Percentiles rank a stretch among this genome's conserved stretches.
Conservation (phyloP, 768 basidiomycete genomes). For the Podaxis sp. region DNA sequence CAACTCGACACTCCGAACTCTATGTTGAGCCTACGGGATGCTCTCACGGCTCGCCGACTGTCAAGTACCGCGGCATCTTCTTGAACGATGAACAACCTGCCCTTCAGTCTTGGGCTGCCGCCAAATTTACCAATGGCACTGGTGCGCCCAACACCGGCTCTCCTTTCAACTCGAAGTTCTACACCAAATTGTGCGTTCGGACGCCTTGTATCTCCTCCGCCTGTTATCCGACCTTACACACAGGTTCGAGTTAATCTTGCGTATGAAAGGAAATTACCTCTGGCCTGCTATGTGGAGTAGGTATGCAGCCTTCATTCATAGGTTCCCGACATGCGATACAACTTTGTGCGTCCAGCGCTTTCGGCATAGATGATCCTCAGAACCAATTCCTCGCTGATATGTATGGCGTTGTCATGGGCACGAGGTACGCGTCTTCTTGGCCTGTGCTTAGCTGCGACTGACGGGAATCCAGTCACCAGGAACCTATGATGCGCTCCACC, state of each 20-base stretch:
- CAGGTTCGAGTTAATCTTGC: conserved; percentile 65
- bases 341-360: conserved; percentile 34
- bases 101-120: conserved; percentile 67
- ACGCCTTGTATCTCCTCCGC: not conserved
- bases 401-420: conserved; percentile 72
- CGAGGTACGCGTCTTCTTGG: conserved; percentile 35
- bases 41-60: conserved; percentile 60
- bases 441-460: not conserved
- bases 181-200: conserved; percentile 46
- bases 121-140: conserved; percentile 66
- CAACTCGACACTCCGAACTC: conserved; percentile 45
- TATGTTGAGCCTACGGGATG: conserved; percentile 45
- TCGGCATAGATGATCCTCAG: conserved; percentile 54
- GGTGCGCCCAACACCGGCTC: conserved; percentile 45
- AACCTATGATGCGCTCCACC: conserved; percentile 73
- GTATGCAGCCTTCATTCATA: conserved; percentile 20
- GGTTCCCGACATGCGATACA: not conserved
- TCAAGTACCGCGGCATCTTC: conserved; percentile 72
- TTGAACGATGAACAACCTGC: conserved; percentile 78
- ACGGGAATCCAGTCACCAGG: conserved; percentile 49
- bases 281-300: conserved; percentile 60
- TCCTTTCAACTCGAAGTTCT: conserved; percentile 64
- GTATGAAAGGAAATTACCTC: conserved; percentile 67
- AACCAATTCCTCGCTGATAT: conserved; percentile 64
- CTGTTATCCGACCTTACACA: not conserved